Conservation (phyloP, 768 basidiomycete species). For the Galerina sulciceps region DNA sequence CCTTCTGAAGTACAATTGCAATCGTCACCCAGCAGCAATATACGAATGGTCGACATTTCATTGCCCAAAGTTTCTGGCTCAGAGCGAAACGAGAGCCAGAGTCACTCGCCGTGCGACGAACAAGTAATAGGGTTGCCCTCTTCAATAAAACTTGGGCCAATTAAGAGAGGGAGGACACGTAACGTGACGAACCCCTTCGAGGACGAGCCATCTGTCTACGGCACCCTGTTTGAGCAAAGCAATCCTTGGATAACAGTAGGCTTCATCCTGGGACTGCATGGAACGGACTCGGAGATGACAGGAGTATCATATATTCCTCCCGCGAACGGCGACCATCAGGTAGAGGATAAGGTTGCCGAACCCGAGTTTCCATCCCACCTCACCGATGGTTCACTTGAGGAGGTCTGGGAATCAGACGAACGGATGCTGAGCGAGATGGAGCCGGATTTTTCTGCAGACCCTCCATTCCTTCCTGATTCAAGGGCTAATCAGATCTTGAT, state of each 20-base stretch:
- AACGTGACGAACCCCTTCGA: background rate
- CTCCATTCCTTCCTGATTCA: no score
- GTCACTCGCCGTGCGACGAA: no score
- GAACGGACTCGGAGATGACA: background rate
- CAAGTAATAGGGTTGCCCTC: slow-evolving; percentile 5
- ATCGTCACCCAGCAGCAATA: background rate
- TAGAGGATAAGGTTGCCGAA: background rate
- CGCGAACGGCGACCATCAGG: background rate
- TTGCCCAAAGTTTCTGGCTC: background rate
- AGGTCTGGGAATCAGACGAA: background rate
- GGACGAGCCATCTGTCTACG: slow-evolving; percentile 18
- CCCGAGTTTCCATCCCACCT: background rate
- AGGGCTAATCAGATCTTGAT: no score
- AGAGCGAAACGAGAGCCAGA: background rate
- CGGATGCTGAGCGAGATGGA: background rate
- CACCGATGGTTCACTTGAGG: background rate
- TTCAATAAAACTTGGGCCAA: slow-evolving; percentile 8
- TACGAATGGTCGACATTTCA: background rate
- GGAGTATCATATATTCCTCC: background rate
- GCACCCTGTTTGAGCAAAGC: slow-evolving; percentile 41
- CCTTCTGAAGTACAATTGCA: background rate
- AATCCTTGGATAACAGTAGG: slow-evolving; percentile 52
- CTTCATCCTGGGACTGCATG: slow-evolving; percentile 39
- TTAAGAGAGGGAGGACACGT: background rate
- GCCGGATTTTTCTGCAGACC: no score